Conservation (phyloP, 2,329 filamentous ascomycete species). For the Botrytis byssoidea region DNA sequence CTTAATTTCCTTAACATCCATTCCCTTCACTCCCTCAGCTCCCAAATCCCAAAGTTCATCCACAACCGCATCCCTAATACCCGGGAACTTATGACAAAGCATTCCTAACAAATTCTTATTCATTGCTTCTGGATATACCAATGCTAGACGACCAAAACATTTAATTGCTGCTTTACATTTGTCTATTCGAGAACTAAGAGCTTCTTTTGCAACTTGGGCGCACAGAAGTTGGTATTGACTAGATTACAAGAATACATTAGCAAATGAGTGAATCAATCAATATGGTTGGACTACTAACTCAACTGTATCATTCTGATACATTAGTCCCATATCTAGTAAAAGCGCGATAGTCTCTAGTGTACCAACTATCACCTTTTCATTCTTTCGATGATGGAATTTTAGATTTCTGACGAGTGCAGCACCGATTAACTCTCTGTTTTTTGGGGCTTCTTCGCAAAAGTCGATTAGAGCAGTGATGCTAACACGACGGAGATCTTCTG, state of each 20-base stretch:
- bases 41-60: constrained; percentile 9
- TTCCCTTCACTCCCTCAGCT: background rate
- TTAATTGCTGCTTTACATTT: constrained; percentile 1
- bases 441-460: constrained; percentile 44
- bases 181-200: background rate
- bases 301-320: background rate
- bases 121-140: background rate
- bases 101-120: background rate
- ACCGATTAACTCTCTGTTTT: constrained; percentile 45
- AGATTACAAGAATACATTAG: background rate
- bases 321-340: constrained; percentile 56
- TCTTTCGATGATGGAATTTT: constrained; percentile 49
- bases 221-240: constrained; percentile 1
- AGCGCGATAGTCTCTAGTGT: constrained; percentile 76
- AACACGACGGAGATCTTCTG: constrained; percentile 70
- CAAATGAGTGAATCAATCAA: background rate
- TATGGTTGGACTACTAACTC: background rate
- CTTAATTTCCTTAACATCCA: background rate
- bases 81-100: background rate
- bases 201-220: background rate
- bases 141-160: constrained; percentile 3
- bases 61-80: background rate
- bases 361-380: constrained; percentile 71
- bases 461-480: constrained; percentile 63
- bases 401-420: constrained; percentile 52